Base-by-base conservation (phyloP, 768 basidiomycete genomes). In the Pisolithus orientalis region DNA sequence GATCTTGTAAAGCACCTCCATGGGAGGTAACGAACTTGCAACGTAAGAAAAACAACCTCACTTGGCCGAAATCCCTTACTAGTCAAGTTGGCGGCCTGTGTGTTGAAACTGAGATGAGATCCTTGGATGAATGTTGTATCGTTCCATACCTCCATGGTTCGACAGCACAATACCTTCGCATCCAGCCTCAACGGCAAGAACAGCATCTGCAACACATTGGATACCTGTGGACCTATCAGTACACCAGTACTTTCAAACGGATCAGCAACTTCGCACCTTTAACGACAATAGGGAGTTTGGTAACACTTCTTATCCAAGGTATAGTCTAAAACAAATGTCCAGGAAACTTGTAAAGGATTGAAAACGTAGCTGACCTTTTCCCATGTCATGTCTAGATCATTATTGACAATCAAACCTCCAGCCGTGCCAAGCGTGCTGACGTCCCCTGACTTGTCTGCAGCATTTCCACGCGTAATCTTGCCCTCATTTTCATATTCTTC, bases 111-210 rank as follows among this genome's bases (percentile, higher is more conserved):
- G 29, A 47, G 50, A 49, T 38, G 40, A 34, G 10, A 6, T 47
- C 37, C 34, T 34, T 13, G 34, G 11, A 21, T 17, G 13, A 28
- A 24, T 44, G 39, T 5, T 29, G 14, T 45, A 44, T 7, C 25
- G 42, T 14, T 39, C n/a, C 70, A 57, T 60, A 78, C 90, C 94
- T 51, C 94, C 94, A 59, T 97, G 94, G 58, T 97, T 97, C 0
- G 87, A 90, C 8, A 97, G 70, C 51, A 94, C 75, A 55, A 97
- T 91, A 5, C 88, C 94, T 52, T 94, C 85, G 16, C 90, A 85
- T 11, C 92, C 90, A 29, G 85, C 79, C 55, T 94, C 84, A 16
- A 79, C 82, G 28, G 93, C 93, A 44, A 92, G 79, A 39, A 90
- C 80, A 2, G 89, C 92, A 70, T 96, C 94, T 68, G 82, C 78